Conservation (phyloP, 805 yeast genomes). For the Myxozyma udenii region DNA sequence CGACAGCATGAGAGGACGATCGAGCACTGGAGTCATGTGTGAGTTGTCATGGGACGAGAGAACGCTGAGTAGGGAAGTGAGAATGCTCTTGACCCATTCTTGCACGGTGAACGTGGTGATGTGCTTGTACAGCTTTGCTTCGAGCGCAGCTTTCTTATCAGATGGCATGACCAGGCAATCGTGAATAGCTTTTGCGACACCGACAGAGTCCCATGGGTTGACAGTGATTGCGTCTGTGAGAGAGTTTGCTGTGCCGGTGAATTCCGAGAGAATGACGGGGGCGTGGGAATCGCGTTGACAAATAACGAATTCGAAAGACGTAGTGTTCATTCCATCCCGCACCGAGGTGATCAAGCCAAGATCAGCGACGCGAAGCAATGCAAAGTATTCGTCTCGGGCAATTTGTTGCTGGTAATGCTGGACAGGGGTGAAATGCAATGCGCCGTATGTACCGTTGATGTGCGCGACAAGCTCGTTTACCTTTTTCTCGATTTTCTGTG, state of each 20-base stretch:
- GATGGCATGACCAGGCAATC: slow-evolving; percentile 58
- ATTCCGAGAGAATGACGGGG: slow-evolving; percentile 86
- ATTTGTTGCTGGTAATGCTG: slow-evolving; percentile 90
- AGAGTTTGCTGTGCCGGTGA: slow-evolving; percentile 75
- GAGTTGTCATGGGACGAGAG: slow-evolving; percentile 42
- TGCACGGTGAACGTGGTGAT: slow-evolving; percentile 74
- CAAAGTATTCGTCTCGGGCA: slow-evolving; percentile 82
- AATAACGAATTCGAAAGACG: slow-evolving; percentile 86
- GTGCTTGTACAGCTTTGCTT: slow-evolving; percentile 55
- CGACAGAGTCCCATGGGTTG: slow-evolving; percentile 96
- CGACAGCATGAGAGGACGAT: slow-evolving; percentile 60
- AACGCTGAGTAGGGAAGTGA: slow-evolving; percentile 34
- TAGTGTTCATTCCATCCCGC: slow-evolving; percentile 95
- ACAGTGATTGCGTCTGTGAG: slow-evolving; percentile 57
- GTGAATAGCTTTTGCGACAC: slow-evolving; percentile 81
- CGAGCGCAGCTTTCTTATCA: slow-evolving; percentile 47
- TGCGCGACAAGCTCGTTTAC: slow-evolving; percentile 77
- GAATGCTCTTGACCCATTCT: slow-evolving; percentile 56
- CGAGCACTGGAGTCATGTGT: slow-evolving; percentile 76
- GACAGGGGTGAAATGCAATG: slow-evolving; percentile 78
- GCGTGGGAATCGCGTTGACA: slow-evolving; percentile 70
- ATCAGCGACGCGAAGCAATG: slow-evolving; percentile 84
- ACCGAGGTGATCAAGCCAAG: slow-evolving; percentile 83
- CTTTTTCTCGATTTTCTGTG: slow-evolving; percentile 68
- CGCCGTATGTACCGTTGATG: slow-evolving; percentile 83